These are phyloP conservation scores for Geotrichum fermentans DNA, from an alignment of 1,139 yeast species.

Conservation along the genomic window DNA sequence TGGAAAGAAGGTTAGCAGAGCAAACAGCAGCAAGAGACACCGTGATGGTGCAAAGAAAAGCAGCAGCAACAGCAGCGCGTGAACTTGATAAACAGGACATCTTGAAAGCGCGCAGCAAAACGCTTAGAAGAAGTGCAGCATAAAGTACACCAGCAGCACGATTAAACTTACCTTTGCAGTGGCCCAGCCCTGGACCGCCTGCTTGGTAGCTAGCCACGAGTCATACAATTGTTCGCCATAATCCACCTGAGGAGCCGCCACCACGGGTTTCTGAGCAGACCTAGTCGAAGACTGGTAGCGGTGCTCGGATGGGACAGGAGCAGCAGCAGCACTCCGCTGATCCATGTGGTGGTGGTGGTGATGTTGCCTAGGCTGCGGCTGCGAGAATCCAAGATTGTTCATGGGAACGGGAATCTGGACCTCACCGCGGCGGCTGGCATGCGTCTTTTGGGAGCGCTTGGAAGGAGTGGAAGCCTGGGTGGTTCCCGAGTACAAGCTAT, in stretches of 20 bases:
- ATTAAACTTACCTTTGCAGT: slow-evolving; percentile 12
- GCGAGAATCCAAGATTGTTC: slow-evolving; percentile 6
- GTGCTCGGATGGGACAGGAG: neutral
- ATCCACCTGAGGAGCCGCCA: slow-evolving; percentile 3
- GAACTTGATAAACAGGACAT: neutral
- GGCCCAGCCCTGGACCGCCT: slow-evolving; percentile 12
- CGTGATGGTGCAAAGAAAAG: neutral
- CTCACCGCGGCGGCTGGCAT: slow-evolving; percentile 10
- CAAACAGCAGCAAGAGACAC: neutral
- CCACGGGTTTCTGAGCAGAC: neutral
- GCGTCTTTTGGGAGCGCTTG: slow-evolving; percentile 2
- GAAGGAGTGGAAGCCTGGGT: neutral
- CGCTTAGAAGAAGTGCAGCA: slow-evolving; percentile 11
- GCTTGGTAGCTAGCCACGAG: slow-evolving; percentile 14
- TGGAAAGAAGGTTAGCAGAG: neutral
- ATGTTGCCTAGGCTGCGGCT: slow-evolving; percentile 1
- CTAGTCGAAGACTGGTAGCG: neutral
- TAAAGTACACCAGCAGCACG: slow-evolving; percentile 8
- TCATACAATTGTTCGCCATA: slow-evolving; percentile 15
- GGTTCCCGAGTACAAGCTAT: slow-evolving; percentile 4
- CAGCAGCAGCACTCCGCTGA: neutral
- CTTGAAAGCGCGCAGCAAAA: neutral
- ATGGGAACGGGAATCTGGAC: slow-evolving; percentile 8
- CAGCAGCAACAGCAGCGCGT: neutral
- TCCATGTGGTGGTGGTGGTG: neutral